Evolutionary conservation across 2,329 filamentous ascomycete genomes (phyloP).

Genomic region (Nemania sp.): DNA sequence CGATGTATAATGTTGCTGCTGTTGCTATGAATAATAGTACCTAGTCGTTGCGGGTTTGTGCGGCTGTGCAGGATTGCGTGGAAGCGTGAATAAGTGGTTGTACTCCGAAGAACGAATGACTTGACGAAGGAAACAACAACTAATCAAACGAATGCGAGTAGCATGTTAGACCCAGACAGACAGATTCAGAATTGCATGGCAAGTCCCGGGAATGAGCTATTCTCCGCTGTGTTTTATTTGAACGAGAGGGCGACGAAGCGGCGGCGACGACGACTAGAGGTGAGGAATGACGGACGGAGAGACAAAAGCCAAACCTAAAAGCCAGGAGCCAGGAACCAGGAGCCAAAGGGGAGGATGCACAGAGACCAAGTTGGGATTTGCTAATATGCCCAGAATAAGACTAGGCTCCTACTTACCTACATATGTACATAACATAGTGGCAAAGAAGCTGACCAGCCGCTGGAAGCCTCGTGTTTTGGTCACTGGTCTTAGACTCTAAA

Average conservation of each 20-base stretch:
- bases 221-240: background rate
- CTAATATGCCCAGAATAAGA: conserved; percentile 22
- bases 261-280: conserved; percentile 16
- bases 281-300: conserved; percentile 24
- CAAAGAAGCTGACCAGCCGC: conserved; percentile 36
- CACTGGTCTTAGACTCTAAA: background rate
- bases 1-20: conserved; percentile 12
- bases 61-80: conserved; percentile 13
- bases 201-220: conserved; percentile 17
- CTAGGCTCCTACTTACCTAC: conserved; percentile 3
- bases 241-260: conserved; percentile 15
- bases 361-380: conserved; percentile 11
- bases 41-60: conserved; percentile 18
- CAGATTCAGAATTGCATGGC: conserved; percentile 32
- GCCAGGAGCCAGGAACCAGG: too few species aligned
- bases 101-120: conserved; percentile 33
- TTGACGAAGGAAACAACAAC: conserved; percentile 19
- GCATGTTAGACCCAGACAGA: conserved; percentile 26
- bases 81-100: too few species aligned
- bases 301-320: background rate
- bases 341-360: conserved; percentile 23
- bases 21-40: too few species aligned
- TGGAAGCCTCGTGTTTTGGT: conserved; percentile 36
- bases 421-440: background rate
- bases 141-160: conserved; percentile 20